phyloP scores from a whole-genome alignment of 2,329 filamentous ascomycete genomes.

The Keithomyces neogunnii region DNA sequence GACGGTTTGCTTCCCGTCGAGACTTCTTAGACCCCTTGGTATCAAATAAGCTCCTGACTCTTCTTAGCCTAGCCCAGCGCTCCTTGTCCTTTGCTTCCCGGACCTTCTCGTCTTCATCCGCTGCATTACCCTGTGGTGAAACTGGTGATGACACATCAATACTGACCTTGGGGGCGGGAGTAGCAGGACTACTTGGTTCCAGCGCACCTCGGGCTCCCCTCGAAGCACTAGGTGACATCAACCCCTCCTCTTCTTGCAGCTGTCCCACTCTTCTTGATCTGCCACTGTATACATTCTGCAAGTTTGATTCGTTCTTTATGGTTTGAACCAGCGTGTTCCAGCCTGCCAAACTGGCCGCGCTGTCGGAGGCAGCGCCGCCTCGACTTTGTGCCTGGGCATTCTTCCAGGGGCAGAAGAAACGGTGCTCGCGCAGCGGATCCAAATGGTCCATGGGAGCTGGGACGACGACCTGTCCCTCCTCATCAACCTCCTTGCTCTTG shows the following conservation, averaged over 20 bases:
- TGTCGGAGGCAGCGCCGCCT: slow-evolving; percentile 21
- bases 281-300: slow-evolving; percentile 31
- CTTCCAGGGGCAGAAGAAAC: slow-evolving; percentile 79
- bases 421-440: slow-evolving; percentile 63
- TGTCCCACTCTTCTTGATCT: slow-evolving; percentile 17
- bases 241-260: background rate
- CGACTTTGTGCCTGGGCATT: slow-evolving; percentile 52
- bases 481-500: slow-evolving; percentile 60
- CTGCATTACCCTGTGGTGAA: slow-evolving; percentile 9
- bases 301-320: slow-evolving; percentile 49
- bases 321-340: slow-evolving; percentile 49
- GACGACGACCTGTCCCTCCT: slow-evolving; percentile 41
- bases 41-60: slow-evolving; percentile 64
- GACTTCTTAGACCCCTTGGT: slow-evolving; percentile 52
- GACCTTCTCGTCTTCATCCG: slow-evolving; percentile 32
- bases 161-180: slow-evolving; percentile 3
- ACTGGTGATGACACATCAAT: slow-evolving; percentile 5
- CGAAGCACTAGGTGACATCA: background rate
- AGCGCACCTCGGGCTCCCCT: background rate
- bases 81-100: slow-evolving; percentile 58
- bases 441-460: slow-evolving; percentile 58
- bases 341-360: slow-evolving; percentile 33
- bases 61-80: slow-evolving; percentile 61
- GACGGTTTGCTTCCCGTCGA: slow-evolving; percentile 31
- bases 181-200: slow-evolving; percentile 11